phyloP scores from a whole-genome alignment of 768 basidiomycete genomes.

The Tephrocybe sp. region DNA sequence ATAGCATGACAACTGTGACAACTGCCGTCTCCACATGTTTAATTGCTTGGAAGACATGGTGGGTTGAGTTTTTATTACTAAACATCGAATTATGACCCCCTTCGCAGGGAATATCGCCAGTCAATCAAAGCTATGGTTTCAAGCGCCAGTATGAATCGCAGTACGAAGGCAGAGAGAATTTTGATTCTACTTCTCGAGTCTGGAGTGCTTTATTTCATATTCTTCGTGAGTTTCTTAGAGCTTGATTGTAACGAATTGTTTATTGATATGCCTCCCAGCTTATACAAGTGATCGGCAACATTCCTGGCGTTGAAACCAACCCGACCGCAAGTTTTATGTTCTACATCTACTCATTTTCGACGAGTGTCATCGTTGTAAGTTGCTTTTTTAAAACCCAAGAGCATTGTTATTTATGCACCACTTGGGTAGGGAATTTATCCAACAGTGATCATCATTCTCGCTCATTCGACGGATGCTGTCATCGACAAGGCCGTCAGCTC shows the following conservation, averaged over 20 bases:
- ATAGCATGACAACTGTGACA: constrained; percentile 9
- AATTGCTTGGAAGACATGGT: constrained; percentile 14
- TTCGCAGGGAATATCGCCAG: constrained; percentile 7
- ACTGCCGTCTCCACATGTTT: constrained; percentile 11
- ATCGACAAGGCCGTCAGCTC: constrained; percentile 7
- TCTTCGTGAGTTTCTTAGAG: constrained; percentile 3
- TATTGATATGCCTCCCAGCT: neutral
- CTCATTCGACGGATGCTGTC: constrained; percentile 9
- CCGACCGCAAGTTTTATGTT: constrained; percentile 1
- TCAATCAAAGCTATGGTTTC: constrained; percentile 8
- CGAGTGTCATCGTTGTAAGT: constrained; percentile 13
- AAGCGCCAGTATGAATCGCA: neutral
- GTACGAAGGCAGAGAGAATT: constrained; percentile 8
- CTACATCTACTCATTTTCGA: constrained; percentile 10
- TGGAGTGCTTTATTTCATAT: constrained; percentile 12
- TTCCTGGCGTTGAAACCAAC: neutral
- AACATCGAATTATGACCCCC: neutral
- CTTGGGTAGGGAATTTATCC: constrained; percentile 13
- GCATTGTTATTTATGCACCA: neutral
- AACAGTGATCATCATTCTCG: constrained; percentile 8
- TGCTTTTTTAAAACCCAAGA: no score
- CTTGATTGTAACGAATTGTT: neutral
- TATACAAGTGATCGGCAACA: constrained; percentile 10
- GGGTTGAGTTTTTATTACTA: neutral
- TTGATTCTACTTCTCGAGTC: constrained; percentile 13